phyloP scores from a whole-genome alignment of 495 filamentous ascomycete genomes.

The Stereocaulon alpinum region DNA sequence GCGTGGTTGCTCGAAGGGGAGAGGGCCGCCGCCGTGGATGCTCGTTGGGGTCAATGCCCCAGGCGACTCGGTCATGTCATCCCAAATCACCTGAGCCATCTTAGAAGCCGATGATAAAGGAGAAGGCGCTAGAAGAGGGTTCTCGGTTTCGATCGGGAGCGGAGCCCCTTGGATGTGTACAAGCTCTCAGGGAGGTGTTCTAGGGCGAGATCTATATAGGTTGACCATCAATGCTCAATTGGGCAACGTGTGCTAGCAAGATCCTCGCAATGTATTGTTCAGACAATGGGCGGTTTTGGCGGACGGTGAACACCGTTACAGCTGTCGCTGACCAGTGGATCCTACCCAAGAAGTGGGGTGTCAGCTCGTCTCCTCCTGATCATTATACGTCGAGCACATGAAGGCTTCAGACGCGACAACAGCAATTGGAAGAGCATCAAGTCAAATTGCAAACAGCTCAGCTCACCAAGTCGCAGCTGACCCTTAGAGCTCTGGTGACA shows the following conservation, averaged over 20 bases:
- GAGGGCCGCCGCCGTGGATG: constrained; percentile 14
- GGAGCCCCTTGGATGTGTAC: not conserved
- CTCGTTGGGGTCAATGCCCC: constrained; percentile 15
- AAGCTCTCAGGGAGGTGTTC: not conserved
- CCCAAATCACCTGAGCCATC: constrained; percentile 19
- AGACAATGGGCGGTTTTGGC: not conserved
- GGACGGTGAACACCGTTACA: not conserved
- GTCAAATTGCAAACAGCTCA: not conserved
- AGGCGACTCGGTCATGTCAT: constrained; percentile 18
- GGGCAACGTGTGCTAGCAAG: not conserved
- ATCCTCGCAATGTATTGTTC: not conserved
- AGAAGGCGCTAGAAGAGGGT: not conserved
- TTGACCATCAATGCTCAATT: not conserved
- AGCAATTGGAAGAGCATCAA: not conserved
- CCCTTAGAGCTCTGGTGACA: not conserved
- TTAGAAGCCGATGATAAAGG: constrained; percentile 7
- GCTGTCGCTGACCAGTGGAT: not conserved
- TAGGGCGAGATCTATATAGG: not conserved
- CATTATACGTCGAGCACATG: constrained; percentile 2
- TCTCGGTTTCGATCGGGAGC: not conserved
- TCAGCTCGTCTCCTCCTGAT: constrained; percentile 14
- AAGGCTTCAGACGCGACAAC: constrained; percentile 3
- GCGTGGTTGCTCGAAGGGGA: constrained; percentile 40
- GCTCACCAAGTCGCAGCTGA: not conserved
- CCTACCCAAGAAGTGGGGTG: constrained; percentile 2